Evolutionary conservation across 164 flowering plant genomes (phyloP), one percentile per base, ranked within the genome.

Genomic region (Macadamia tetraphylla): DNA sequence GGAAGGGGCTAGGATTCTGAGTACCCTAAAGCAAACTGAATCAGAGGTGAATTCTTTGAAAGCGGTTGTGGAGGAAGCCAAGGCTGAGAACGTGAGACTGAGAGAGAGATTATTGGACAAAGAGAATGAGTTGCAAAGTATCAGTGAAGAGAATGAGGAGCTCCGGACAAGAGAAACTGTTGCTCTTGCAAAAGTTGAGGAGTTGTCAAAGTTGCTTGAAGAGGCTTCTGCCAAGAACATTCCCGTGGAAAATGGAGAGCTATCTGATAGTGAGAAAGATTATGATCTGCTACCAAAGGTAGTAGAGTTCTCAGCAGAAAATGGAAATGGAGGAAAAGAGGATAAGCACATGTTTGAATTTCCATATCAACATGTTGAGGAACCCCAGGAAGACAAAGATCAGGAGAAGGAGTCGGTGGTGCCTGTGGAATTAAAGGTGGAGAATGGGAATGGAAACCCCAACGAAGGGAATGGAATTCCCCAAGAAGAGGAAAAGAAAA

Each of bases 271-370:
- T 66, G 97, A 87, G 58, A 91, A 85, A 68, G 94, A 89, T 59
- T 88, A 90, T 68, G 92, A 91, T 78, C 67, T 93, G 82, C 92
- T 93, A 46, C 98, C 96, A 0, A 89, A 88, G 63, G 91, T 82
- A 53, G 85, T 85, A 61, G 90, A 85, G 42, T 85, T 87, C 70
- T 82, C 90, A 42, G 91, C 79, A 71, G 86, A 89, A 71, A 85
- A 87, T 68, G 87, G 90, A 69, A 74, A 80, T 67, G 79, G 69
- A 32, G 68, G 71, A 61, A 86, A 81, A 62, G 83, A 53, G 57
- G 69, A 80, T 70, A 83, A 77, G 67, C 73, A 72, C 52, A 78
- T 76, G 70, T 10, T 71, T 43, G 87, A 80, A 57, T 60, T 72
- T 40, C 78, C 78, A 57, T 49, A 65, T 29, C 72, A 69, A 49